Conservation (phyloP, 2,329 filamentous ascomycete genomes). For the Sphaceloma murrayae region DNA sequence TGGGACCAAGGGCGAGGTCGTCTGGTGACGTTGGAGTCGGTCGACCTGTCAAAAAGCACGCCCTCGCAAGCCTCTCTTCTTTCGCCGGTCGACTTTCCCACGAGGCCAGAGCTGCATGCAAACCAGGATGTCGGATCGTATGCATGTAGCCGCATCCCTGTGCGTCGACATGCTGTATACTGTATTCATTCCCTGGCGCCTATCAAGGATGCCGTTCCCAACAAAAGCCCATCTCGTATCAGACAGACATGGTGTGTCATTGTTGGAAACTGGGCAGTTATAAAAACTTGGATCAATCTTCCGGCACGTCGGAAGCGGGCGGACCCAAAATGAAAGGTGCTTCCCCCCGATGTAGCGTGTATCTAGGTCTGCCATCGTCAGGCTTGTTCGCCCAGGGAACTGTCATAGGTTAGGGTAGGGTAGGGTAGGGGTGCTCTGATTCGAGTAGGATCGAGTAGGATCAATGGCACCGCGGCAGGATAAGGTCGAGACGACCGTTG, state of each 20-base stretch:
- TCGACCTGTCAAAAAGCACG: slow-evolving; percentile 10
- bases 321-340: slow-evolving; percentile 11
- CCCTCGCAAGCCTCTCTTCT: no score
- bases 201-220: slow-evolving; percentile 2
- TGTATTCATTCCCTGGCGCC: no score
- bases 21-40: slow-evolving; percentile 9
- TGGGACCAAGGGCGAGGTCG: no score
- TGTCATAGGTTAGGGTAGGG: background rate
- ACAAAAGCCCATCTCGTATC: slow-evolving; percentile 10
- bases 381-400: slow-evolving; percentile 7
- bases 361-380: background rate
- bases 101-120: slow-evolving; percentile 4
- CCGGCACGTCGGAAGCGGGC: slow-evolving; percentile 11
- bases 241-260: slow-evolving; percentile 9
- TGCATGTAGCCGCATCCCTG: slow-evolving; percentile 9
- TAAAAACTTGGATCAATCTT: slow-evolving; percentile 9
- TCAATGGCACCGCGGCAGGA: no score
- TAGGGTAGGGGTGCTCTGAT: slow-evolving; percentile 1
- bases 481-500: background rate
- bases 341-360: no score
- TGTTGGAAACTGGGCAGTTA: slow-evolving; percentile 6
- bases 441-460: slow-evolving; percentile 9
- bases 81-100: no score
- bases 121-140: slow-evolving; percentile 9
- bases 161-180: slow-evolving; percentile 9